Evolutionary conservation across 192 early-diverging fungal genomes (phyloP).

Genomic region (Backusella macrospora): DNA sequence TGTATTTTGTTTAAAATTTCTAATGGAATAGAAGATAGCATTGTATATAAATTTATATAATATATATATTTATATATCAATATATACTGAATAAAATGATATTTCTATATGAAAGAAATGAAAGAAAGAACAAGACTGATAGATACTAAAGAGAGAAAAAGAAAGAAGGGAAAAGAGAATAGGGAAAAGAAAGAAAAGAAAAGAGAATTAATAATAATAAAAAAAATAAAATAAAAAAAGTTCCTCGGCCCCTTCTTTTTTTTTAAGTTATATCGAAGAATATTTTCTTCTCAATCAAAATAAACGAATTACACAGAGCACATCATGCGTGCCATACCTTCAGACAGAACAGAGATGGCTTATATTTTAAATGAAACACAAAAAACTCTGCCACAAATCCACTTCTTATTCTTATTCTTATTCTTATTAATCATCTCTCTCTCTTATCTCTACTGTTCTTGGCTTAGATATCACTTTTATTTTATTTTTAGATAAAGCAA

Average conservation of each 20-base stretch:
- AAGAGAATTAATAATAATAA: neutral
- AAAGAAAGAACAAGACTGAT: neutral
- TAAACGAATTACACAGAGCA: neutral
- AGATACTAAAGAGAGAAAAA: neutral
- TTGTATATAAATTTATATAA: neutral
- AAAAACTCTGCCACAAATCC: neutral
- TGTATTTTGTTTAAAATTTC: neutral
- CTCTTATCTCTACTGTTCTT: neutral
- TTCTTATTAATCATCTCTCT: neutral
- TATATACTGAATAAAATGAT: too few species aligned
- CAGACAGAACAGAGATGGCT: neutral
- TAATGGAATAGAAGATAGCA: neutral
- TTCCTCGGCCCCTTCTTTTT: too few species aligned
- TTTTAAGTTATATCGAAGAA: neutral
- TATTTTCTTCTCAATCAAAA: slow-evolving; percentile 3
- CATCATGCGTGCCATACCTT: slow-evolving; percentile 6
- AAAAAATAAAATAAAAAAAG: neutral
- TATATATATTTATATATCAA: too few species aligned
- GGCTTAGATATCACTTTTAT: too few species aligned
- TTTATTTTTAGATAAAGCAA: too few species aligned
- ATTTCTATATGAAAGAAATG: too few species aligned
- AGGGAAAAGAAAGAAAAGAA: too few species aligned
- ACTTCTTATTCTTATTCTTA: neutral
- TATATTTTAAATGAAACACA: neutral
- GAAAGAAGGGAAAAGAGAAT: too few species aligned